phyloP scores from a whole-genome alignment of 345 rosid genomes.

The Chamaenerion angustifolium region DNA sequence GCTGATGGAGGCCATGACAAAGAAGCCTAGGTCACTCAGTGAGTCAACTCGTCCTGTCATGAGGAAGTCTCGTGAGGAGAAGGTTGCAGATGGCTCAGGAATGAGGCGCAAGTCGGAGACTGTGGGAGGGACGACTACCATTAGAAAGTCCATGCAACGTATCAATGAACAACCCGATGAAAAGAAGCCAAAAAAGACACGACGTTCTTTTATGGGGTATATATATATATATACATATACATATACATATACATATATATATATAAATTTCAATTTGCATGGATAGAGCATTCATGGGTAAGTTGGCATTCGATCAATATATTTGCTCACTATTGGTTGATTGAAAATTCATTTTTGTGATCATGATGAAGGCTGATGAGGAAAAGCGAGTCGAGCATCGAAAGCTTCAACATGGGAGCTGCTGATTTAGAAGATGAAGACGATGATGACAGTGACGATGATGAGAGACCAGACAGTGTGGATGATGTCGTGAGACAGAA shows the following conservation, averaged over 20 bases:
- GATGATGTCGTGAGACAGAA: constrained; percentile 76
- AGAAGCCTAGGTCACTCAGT: constrained; percentile 68
- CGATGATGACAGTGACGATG: constrained; percentile 28
- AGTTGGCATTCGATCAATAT: too few species aligned
- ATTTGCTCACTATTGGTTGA: too few species aligned
- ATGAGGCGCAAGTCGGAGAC: neutral
- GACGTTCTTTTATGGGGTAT: constrained; percentile 83
- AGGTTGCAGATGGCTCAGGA: neutral
- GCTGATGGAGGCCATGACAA: constrained; percentile 64
- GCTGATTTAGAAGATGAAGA: constrained; percentile 30
- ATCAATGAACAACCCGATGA: constrained; percentile 64
- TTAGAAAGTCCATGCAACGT: constrained; percentile 59
- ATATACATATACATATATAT: too few species aligned
- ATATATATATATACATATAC: neutral
- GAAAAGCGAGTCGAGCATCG: constrained; percentile 30
- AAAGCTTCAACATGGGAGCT: constrained; percentile 24
- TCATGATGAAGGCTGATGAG: constrained; percentile 29
- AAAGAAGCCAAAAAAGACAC: constrained; percentile 30
- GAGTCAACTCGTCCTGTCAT: constrained; percentile 48
- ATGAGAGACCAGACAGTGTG: constrained; percentile 56
- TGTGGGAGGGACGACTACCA: constrained; percentile 43
- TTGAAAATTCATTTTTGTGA: neutral
- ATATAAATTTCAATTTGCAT: too few species aligned
- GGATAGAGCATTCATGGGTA: too few species aligned
- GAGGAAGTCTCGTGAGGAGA: constrained; percentile 41